Evolutionary conservation across 176 grass and related monocot genomes (phyloP).

Genomic region (Rhynchospora breviuscula): DNA sequence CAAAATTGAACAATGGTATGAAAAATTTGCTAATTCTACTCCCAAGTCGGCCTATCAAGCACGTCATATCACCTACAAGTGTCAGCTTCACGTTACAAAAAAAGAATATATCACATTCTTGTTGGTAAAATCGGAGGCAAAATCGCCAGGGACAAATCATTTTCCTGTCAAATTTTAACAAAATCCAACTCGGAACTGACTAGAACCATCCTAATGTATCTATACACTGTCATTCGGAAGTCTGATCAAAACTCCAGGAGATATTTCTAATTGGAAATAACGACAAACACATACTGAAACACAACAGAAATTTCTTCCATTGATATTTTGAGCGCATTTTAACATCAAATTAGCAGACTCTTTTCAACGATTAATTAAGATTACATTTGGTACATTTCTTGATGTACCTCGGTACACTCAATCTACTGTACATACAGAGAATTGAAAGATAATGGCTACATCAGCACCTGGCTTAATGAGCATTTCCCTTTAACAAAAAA

Average conservation of each 20-base stretch:
- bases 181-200: not conserved
- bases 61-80: no score
- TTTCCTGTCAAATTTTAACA: not conserved
- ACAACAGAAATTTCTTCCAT: not conserved
- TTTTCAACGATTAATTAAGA: slow-evolving; percentile 17
- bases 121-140: no score
- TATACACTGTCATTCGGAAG: not conserved
- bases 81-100: no score
- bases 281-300: not conserved
- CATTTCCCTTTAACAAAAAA: slow-evolving; percentile 15
- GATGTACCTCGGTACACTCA: not conserved
- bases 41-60: no score
- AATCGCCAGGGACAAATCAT: not conserved
- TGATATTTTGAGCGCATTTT: not conserved
- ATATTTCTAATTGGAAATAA: not conserved
- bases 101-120: no score
- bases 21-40: no score
- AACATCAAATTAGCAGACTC: slow-evolving; percentile 11
- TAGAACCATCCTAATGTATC: not conserved
- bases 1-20: no score
- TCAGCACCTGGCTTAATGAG: slow-evolving; percentile 12
- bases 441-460: slow-evolving; percentile 19
- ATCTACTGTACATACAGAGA: slow-evolving; percentile 36
- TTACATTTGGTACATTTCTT: slow-evolving; percentile 21
- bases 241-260: not conserved